Percentiles rank a stretch among this genome's conserved stretches.
phyloP scores from a whole-genome alignment of 202 grass and related monocot species.

The Elaeis oleifera region DNA sequence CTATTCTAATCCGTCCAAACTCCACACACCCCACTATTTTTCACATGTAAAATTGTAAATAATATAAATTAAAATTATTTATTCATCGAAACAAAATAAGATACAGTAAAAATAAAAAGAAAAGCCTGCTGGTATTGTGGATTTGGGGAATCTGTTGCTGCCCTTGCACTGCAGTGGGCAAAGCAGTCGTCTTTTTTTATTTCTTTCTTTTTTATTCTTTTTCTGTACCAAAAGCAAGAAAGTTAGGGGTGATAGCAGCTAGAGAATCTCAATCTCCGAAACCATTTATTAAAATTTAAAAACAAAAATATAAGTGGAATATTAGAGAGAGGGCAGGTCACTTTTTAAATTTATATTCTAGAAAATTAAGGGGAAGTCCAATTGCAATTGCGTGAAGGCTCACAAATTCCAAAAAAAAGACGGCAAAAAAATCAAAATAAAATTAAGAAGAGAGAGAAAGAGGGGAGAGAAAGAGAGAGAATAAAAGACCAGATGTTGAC shows the following conservation, averaged over 20 bases:
- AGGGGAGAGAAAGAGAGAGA: slow-evolving; percentile 9
- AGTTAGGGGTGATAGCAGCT: background rate
- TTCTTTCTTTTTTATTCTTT: background rate
- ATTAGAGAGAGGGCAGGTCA: too few species aligned
- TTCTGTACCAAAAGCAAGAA: background rate
- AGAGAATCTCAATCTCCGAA: slow-evolving; percentile 6
- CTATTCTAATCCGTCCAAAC: background rate
- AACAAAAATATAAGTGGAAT: too few species aligned
- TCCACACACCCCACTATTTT: background rate
- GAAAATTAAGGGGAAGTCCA: background rate
- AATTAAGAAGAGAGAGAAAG: background rate
- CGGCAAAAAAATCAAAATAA: background rate
- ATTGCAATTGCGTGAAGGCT: too few species aligned
- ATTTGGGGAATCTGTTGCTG: background rate
- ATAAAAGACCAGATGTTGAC: slow-evolving; percentile 19
- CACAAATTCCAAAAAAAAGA: background rate
- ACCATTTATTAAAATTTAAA: background rate
- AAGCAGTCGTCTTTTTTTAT: background rate
- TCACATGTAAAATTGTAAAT: background rate
- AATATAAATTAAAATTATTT: background rate
- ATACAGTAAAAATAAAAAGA: too few species aligned
- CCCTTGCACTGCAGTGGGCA: background rate
- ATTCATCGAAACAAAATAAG: background rate
- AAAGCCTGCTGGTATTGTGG: too few species aligned
- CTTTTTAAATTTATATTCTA: too few species aligned